phyloP scores from a whole-genome alignment of 345 rosid genomes.

The Murraya koenigii region DNA sequence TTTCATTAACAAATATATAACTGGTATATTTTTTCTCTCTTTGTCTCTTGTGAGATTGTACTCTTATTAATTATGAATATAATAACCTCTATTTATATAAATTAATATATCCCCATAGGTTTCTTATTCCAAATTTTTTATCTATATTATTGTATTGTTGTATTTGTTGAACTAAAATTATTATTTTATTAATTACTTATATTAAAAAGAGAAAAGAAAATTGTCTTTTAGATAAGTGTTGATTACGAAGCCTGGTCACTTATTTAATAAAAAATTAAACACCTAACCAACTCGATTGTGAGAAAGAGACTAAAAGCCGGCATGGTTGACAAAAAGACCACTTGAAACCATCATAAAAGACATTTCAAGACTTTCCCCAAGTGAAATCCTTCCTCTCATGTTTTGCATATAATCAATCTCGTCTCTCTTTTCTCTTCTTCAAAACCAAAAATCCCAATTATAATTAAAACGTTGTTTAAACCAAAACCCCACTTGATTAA shows the following conservation, averaged over 20 bases:
- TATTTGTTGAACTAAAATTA: too few species aligned
- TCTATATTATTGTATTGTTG: too few species aligned
- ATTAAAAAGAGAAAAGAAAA: too few species aligned
- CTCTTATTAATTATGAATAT: too few species aligned
- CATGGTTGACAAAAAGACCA: conserved; percentile 38
- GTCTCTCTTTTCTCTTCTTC: not conserved
- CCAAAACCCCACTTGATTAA: not conserved
- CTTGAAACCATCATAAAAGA: not conserved
- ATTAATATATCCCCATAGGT: too few species aligned
- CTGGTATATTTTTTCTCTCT: too few species aligned
- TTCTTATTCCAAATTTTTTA: too few species aligned
- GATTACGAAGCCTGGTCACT: not conserved
- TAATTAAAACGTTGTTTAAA: conserved; percentile 12
- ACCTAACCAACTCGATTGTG: not conserved
- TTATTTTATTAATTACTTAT: too few species aligned
- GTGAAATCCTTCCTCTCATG: conserved; percentile 17
- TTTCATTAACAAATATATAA: too few species aligned
- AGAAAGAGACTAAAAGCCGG: conserved; percentile 40
- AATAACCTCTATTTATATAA: too few species aligned
- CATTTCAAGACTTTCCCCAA: conserved; percentile 28
- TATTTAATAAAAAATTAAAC: not conserved
- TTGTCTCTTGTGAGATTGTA: too few species aligned
- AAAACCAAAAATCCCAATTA: not conserved
- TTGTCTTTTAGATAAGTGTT: not conserved
- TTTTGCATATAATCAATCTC: not conserved